These are phyloP conservation scores for Poteriospumella lacustris DNA, from an alignment of 108 stramenopile genomes.

Conservation along the genomic window DNA sequence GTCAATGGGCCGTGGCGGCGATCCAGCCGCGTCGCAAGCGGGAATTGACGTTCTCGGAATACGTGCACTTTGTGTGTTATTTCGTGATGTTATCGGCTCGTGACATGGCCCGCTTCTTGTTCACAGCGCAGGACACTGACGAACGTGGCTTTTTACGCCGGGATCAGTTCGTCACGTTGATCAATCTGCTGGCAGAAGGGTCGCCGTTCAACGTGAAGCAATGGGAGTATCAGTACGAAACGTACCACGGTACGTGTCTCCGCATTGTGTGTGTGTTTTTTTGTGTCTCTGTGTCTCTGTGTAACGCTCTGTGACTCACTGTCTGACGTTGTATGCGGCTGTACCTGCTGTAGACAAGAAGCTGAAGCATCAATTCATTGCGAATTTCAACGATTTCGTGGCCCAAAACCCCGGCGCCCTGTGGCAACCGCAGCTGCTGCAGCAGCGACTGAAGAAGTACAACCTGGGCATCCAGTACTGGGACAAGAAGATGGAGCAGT, in stretches of 20 bases:
- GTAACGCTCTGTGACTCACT: no score
- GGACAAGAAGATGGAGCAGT: no score
- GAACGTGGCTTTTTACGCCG: background rate
- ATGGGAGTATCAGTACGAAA: background rate
- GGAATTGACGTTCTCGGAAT: constrained; percentile 12
- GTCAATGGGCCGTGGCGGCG: background rate
- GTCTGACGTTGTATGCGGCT: no score
- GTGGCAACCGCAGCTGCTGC: no score
- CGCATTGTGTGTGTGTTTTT: no score
- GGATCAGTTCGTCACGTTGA: background rate
- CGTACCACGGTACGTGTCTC: background rate
- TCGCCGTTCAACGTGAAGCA: background rate
- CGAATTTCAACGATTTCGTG: no score
- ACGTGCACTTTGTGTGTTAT: constrained; percentile 25
- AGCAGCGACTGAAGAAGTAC: no score
- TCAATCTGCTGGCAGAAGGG: background rate
- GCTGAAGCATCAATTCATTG: no score
- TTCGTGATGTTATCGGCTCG: background rate
- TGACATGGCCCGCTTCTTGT: background rate
- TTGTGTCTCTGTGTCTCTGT: no score
- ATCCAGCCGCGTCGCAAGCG: background rate
- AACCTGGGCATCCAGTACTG: no score
- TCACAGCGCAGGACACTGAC: background rate
- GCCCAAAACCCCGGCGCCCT: no score
- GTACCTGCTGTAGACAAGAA: no score